Percentiles rank a stretch among this genome's conserved stretches.
These are phyloP conservation scores for Phytopythium boreale DNA, from an alignment of 352 stramenopile genomes.

Conservation along the genomic window DNA sequence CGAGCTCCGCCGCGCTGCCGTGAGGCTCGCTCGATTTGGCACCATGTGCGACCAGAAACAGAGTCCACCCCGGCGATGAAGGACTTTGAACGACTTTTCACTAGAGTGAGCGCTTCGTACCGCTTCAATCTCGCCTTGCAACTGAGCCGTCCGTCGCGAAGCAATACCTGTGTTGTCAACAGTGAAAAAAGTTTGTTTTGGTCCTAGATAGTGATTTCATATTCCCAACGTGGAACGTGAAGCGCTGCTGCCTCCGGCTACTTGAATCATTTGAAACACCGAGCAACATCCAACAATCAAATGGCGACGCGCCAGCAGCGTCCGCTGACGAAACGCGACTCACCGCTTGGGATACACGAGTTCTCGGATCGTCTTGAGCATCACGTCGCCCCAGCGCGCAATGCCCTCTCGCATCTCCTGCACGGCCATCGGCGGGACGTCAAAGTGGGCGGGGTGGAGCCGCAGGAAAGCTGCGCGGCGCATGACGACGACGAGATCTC, in stretches of 20 bases:
- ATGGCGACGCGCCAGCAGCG: too few relatives aligned
- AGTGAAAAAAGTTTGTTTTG: neutral
- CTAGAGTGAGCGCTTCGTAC: neutral
- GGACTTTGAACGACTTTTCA: neutral
- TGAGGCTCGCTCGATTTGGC: neutral
- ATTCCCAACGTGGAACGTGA: too few relatives aligned
- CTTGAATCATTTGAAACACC: neutral
- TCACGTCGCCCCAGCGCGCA: slow-evolving; percentile 27
- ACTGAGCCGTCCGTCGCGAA: neutral
- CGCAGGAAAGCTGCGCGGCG: slow-evolving; percentile 20
- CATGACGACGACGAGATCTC: slow-evolving; percentile 30
- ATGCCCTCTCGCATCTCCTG: slow-evolving; percentile 27
- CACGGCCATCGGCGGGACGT: slow-evolving; percentile 16
- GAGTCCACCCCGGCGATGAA: neutral
- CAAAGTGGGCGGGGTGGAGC: slow-evolving; percentile 21
- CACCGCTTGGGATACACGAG: slow-evolving; percentile 18
- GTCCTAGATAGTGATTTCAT: neutral
- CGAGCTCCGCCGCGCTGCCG: neutral
- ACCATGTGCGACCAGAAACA: too few relatives aligned
- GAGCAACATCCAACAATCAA: neutral
- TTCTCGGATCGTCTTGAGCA: slow-evolving; percentile 29
- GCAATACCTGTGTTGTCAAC: neutral
- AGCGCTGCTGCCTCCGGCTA: too few relatives aligned
- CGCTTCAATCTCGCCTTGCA: neutral
- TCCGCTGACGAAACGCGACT: neutral